Base-by-base conservation (phyloP, 2,329 filamentous ascomycete genomes). In the Trichoderma sp. region DNA sequence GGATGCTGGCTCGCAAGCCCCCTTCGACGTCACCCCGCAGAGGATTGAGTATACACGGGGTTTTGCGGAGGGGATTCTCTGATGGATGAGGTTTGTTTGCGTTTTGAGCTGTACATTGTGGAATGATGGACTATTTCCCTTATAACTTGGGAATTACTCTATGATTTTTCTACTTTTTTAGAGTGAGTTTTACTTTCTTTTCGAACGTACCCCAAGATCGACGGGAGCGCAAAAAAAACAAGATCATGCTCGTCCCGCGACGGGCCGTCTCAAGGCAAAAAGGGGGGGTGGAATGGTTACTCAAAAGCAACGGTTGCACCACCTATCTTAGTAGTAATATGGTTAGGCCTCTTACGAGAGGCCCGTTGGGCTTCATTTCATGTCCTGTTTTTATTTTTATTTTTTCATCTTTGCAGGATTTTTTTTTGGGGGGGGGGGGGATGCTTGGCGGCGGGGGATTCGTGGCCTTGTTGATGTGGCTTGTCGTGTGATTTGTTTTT, bases 41-140 rank as follows among this genome's bases (percentile, higher is more conserved):
- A n/a, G n/a, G 13, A 19, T 7, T n/a, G 12, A 7, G 15, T 54
- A 48, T 48, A 22, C 13, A n/a, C 2, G 2, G 2, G 4, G 50
- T 19, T 32, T 54, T 25, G 13, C 32, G 32, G 6, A 0, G 25
- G 34, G 39, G 29, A 13, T 19, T n/a, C 7, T 35, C 5, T 56
- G 53, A 27, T 27, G 22, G 29, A 29, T 7, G 7, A 29, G 29
- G 7, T 29, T 4, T 48, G n/a, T 10, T 3, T 22, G 42, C n/a
- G n/a, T n/a, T 42, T 17, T 48, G 10, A 22, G 19, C 61, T 65
- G 52, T 34, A 65, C 61, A 65, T 35, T 19, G 52, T 59, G 54
- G 59, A 37, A 59, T 66, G 54, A 59, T 66, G 54, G 64, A 66
- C 48, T 35, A n/a, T 54, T 65, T n/a, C 1, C n/a, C n/a, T n/a